phyloP scores from a whole-genome alignment of 2,329 filamentous ascomycete species.

The Aspergillus brasiliensis region DNA sequence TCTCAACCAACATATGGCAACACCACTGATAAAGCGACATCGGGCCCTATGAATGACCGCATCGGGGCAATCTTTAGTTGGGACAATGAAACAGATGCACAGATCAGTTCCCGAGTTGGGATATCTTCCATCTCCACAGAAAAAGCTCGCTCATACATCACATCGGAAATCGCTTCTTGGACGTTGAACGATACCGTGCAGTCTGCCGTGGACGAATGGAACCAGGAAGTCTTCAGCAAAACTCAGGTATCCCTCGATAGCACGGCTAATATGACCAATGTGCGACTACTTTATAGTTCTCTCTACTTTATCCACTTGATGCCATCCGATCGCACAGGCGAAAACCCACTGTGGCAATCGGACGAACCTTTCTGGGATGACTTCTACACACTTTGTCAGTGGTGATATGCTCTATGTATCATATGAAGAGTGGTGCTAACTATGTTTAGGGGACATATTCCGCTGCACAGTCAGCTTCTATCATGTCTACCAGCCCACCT shows the following conservation, averaged over 20 bases:
- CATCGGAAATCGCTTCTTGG: constrained; percentile 65
- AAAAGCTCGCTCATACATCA: constrained; percentile 66
- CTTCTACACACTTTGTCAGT: constrained; percentile 59
- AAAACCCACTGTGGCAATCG: constrained; percentile 68
- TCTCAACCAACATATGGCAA: constrained; percentile 59
- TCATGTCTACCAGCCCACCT: constrained; percentile 64
- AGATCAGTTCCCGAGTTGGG: constrained; percentile 64
- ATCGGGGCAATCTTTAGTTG: constrained; percentile 64
- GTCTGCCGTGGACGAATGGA: constrained; percentile 61
- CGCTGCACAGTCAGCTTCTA: constrained; percentile 67
- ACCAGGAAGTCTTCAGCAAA: constrained; percentile 55
- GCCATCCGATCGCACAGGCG: constrained; percentile 69
- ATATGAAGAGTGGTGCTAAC: constrained; percentile 15
- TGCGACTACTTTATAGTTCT: constrained; percentile 35
- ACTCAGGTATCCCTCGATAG: constrained; percentile 40
- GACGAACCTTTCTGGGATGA: constrained; percentile 71
- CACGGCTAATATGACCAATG: constrained; percentile 32
- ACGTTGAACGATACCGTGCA: constrained; percentile 58
- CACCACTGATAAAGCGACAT: constrained; percentile 52
- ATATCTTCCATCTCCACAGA: constrained; percentile 67
- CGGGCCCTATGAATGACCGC: constrained; percentile 55
- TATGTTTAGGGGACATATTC: constrained; percentile 60
- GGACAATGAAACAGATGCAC: constrained; percentile 52
- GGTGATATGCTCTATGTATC: constrained; percentile 19
- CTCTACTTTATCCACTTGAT: constrained; percentile 68